Conservation (phyloP, 495 filamentous ascomycete genomes). For the Penicillium tannophilum region DNA sequence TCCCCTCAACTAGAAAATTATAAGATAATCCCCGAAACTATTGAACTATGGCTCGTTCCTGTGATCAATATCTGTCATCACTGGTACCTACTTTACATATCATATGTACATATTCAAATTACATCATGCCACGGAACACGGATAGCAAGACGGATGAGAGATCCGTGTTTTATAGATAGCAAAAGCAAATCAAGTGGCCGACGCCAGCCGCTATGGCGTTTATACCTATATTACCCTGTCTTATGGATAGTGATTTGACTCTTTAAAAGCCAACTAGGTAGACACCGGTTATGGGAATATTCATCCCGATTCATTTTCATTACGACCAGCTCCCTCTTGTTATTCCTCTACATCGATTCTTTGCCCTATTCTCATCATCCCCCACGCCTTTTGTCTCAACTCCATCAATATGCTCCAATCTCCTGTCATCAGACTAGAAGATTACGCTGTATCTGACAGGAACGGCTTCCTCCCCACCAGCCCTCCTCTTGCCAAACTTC, state of each 20-base stretch:
- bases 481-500: slow-evolving; percentile 71
- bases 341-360: not conserved
- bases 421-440: slow-evolving; percentile 67
- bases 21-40: not conserved
- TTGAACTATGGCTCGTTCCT: not conserved
- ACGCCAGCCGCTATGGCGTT: slow-evolving; percentile 17
- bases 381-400: not conserved
- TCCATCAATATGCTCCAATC: slow-evolving; percentile 64
- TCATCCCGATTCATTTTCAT: too few relatives aligned
- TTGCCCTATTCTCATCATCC: not conserved
- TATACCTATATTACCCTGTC: slow-evolving; percentile 1
- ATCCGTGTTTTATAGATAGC: slow-evolving; percentile 30
- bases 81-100: too few relatives aligned
- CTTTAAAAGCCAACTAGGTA: not conserved
- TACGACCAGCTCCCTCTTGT: not conserved
- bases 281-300: not conserved
- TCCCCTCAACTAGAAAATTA: not conserved
- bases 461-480: slow-evolving; percentile 87
- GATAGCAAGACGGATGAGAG: slow-evolving; percentile 22
- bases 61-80: not conserved
- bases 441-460: slow-evolving; percentile 79
- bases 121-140: slow-evolving; percentile 17
- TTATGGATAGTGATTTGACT: not conserved
- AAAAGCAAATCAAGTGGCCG: slow-evolving; percentile 10
- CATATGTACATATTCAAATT: too few relatives aligned